These are phyloP conservation scores for Plectranthus barbatus DNA, from an alignment of 257 asterid species.

Conservation along the genomic window DNA sequence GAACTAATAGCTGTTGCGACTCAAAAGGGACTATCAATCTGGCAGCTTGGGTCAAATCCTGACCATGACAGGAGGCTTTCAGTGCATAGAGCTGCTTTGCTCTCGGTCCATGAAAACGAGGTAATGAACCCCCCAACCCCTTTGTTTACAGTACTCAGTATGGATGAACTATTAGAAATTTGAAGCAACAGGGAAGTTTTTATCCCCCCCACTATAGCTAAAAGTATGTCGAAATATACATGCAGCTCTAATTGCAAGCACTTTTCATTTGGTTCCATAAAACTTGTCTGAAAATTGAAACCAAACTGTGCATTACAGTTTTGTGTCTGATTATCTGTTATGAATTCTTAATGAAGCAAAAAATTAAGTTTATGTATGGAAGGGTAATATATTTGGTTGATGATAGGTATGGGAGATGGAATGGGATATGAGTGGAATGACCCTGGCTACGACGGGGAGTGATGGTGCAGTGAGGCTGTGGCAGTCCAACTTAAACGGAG, in stretches of 20 bases:
- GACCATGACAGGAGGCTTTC: conserved; percentile 72
- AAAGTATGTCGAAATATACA: no score
- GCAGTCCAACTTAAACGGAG: conserved; percentile 74
- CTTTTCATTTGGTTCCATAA: no score
- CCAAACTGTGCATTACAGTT: no score
- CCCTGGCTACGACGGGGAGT: conserved; percentile 69
- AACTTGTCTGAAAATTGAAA: no score
- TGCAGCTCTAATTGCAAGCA: no score
- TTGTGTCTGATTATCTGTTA: neutral
- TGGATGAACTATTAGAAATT: no score
- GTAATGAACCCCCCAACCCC: conserved; percentile 22
- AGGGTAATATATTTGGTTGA: neutral
- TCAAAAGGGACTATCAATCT: conserved; percentile 67
- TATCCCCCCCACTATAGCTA: no score
- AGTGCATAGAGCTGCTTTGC: conserved; percentile 51
- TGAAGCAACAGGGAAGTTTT: neutral
- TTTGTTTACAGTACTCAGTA: neutral
- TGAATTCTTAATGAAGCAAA: neutral
- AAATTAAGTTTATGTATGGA: no score
- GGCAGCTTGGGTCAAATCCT: conserved; percentile 82
- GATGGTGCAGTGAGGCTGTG: conserved; percentile 78
- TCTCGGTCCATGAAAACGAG: conserved; percentile 62
- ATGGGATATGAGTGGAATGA: conserved; percentile 98
- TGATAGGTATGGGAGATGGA: conserved; percentile 84
- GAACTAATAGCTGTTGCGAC: conserved; percentile 87